phyloP scores from a whole-genome alignment of 2,329 filamentous ascomycete species.

The Phyllosticta capitalensis region DNA sequence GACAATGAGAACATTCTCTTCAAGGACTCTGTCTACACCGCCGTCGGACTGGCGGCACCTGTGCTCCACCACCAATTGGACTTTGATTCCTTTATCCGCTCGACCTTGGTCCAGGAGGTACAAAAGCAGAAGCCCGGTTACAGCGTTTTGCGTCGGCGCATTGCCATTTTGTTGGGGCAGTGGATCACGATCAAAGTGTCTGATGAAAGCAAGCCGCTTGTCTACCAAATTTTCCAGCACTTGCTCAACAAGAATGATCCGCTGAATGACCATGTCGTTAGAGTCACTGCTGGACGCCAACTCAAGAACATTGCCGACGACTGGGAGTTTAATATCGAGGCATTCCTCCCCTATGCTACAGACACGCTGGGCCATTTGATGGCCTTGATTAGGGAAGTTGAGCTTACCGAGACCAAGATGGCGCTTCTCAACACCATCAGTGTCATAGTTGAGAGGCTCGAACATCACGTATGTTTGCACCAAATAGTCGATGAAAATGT shows the following conservation, averaged over 20 bases:
- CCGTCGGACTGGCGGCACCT: conserved; percentile 75
- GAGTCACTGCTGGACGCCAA: conserved; percentile 80
- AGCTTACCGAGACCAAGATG: conserved; percentile 81
- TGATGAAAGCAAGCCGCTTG: conserved; percentile 56
- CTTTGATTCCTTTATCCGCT: conserved; percentile 70
- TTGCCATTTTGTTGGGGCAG: conserved; percentile 79
- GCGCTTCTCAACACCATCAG: conserved; percentile 80
- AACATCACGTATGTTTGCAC: conserved; percentile 48
- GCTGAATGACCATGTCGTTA: conserved; percentile 82
- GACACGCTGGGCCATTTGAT: conserved; percentile 65
- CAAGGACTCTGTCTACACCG: conserved; percentile 92
- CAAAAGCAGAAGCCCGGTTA: conserved; percentile 59
- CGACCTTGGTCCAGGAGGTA: conserved; percentile 68
- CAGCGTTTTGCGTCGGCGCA: conserved; percentile 76
- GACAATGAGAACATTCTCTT: conserved; percentile 62
- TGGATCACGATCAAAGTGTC: conserved; percentile 77
- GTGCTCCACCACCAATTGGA: conserved; percentile 67
- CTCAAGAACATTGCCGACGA: conserved; percentile 74
- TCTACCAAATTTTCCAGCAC: conserved; percentile 85
- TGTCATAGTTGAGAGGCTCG: conserved; percentile 70
- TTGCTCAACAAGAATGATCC: conserved; percentile 68
- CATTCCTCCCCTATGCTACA: conserved; percentile 69
- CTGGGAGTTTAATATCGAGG: conserved; percentile 65
- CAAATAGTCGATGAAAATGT: neutral
- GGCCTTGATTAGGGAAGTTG: conserved; percentile 67